Base-by-base conservation (phyloP, 345 rosid genomes). In the Brassica rapa region DNA sequence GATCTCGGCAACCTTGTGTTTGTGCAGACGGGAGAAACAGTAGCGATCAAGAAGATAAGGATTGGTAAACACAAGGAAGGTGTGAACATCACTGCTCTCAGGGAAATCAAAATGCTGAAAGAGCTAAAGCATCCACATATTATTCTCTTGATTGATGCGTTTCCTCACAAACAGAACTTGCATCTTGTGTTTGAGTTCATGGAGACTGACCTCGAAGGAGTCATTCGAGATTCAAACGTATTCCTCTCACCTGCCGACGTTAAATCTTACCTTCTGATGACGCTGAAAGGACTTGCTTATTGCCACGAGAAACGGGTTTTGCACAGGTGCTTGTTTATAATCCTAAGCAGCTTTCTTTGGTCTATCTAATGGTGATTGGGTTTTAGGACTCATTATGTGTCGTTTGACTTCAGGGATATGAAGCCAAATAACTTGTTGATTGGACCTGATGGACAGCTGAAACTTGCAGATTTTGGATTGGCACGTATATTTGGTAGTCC, bases 161-260 rank as follows among this genome's bases (percentile, higher is more conserved):
- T 51, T 51, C 57, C 57, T 51, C 57, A 51, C 57, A 51, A 51
- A 3, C 23, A 51, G 1, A 51, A 51, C 23, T 51, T 51, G 57
- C 57, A 51, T 51, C 57, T 51, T 51, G 57, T 51, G 23, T 51
- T 51, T 51, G 57, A 51, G 57, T 51, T 51, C 57, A 51, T 51
- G 57, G 57, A 51, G 57, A 51, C 57, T 51, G 57, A 51, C 57
- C 57, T 51, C 23, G 59, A 53, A 53, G 59, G 59, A 5, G 23
- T 53, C 3, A 53, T 53, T 15, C 59, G 59, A 1, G 59, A 53
- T 53, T 53, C 59, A 0, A 53, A 53, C 10, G 3, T 53, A 6
- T 53, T 53, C 59, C 23, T 53, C 1, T 53, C 59, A 6, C 59
- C 59, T 53, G 23, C 59, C 0, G 59, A 53, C 0, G 23, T 53